Evolutionary conservation across 2,329 filamentous ascomycete species (phyloP).

Genomic region (Teratosphaeria gauchensis): DNA sequence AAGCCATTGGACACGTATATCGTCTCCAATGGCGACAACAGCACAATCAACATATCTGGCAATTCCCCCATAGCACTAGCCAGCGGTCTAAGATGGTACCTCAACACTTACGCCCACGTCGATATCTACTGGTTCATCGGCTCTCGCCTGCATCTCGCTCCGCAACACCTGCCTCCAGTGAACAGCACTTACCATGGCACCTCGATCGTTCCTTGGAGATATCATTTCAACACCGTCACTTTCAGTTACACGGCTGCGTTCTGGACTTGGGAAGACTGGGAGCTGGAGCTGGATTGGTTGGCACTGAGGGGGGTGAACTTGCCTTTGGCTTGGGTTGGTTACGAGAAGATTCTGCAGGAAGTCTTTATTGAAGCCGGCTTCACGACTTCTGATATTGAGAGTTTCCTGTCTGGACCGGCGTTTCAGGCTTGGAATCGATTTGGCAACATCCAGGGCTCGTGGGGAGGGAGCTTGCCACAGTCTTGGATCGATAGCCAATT

Average conservation of each 20-base stretch:
- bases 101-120: conserved; percentile 33
- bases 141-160: conserved; percentile 29
- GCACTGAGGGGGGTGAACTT: conserved; percentile 44
- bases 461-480: conserved; percentile 36
- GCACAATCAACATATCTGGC: conserved; percentile 11
- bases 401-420: conserved; percentile 42
- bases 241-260: conserved; percentile 44
- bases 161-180: conserved; percentile 22
- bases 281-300: conserved; percentile 44
- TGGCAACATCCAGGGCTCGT: conserved; percentile 44
- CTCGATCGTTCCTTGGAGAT: conserved; percentile 38
- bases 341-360: conserved; percentile 42
- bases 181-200: conserved; percentile 29
- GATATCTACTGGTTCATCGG: conserved; percentile 42
- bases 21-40: conserved; percentile 10
- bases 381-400: conserved; percentile 33
- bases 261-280: conserved; percentile 47
- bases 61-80: conserved; percentile 8
- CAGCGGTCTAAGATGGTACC: conserved; percentile 32
- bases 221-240: conserved; percentile 46
- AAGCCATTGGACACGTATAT: conserved; percentile 9
- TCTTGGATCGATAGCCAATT: conserved; percentile 42
- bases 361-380: conserved; percentile 40
- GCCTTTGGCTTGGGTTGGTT: conserved; percentile 43
- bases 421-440: conserved; percentile 48